Evolutionary conservation across 208 protist species (phyloP), one percentile per base, ranked within the genome.

Genomic region (Crithidia fasciculata): DNA sequence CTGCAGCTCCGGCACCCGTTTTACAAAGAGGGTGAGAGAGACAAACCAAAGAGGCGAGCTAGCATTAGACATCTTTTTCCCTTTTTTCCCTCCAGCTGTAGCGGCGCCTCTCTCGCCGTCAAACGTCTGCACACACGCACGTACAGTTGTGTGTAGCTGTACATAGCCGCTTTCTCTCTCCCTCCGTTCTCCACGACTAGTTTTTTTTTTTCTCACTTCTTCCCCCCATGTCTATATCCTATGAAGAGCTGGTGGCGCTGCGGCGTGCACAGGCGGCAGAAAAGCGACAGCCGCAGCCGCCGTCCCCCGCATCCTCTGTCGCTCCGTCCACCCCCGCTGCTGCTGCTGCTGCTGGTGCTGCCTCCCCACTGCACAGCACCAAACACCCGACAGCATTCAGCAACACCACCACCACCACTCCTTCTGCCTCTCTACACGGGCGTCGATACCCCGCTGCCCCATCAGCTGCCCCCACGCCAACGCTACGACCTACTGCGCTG

Each of bases 191-290:
- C 2, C 36, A 28, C 37, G 28, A n/a, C 28, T 61, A 49, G 28
- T 69, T 44, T 50, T 61, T 37, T 37, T 18, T 58, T 57, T 63
- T 63, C 63, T 69, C 2, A 58, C 58, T 39, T 63, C 68, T 55
- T 60, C 3, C 8, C n/a, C 69, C 61, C 44, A 96, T 96, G 92
- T 96, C 93, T 36, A 97, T 97, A 81, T 92, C 90, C 18, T 81
- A 72, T 53, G 87, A 92, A 43, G 89, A 97, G 72, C 80, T 97
- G 47, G 86, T 97, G 65, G 89, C 89, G 3, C 82, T 97, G 13
- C 90, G 93, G 43, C 90, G 90, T n/a, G 85, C 86, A 15, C 85
- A 93, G 64, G 70, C 89, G 53, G 70, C 83, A 54, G 73, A 93
- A 43, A 82, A 84, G 53, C 28, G 28, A 28, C 28, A 28, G 28